Percentiles rank a stretch among this genome's conserved stretches.
Evolutionary conservation across 2,329 filamentous ascomycete species (phyloP).

Genomic region (Cladosporium austrohemisphaericum): DNA sequence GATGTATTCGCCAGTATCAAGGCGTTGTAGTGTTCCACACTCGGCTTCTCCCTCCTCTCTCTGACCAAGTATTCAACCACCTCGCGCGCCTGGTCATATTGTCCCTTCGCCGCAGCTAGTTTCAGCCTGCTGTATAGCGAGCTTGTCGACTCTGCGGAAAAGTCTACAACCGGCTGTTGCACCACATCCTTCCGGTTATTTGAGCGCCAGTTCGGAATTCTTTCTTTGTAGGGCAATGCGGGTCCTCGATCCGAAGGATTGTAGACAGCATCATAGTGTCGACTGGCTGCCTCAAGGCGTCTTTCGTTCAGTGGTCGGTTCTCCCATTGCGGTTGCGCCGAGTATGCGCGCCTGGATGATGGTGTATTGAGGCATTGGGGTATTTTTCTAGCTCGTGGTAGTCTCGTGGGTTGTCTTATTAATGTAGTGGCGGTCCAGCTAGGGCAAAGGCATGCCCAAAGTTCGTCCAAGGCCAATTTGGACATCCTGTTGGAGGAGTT

Average conservation of each 20-base stretch:
- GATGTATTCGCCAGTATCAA: slow-evolving; percentile 70
- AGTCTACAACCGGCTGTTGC: slow-evolving; percentile 1
- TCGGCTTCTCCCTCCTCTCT: slow-evolving; percentile 53
- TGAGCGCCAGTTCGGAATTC: background rate
- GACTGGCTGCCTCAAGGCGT: background rate
- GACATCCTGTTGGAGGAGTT: slow-evolving; percentile 2
- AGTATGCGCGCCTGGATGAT: slow-evolving; percentile 1
- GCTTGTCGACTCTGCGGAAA: slow-evolving; percentile 15
- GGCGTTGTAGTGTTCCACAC: slow-evolving; percentile 64
- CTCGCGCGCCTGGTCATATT: slow-evolving; percentile 39
- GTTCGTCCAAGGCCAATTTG: slow-evolving; percentile 9
- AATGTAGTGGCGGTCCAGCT: slow-evolving; percentile 11
- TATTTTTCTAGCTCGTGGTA: background rate
- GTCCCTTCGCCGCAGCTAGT: slow-evolving; percentile 36
- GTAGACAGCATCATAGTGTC: slow-evolving; percentile 1
- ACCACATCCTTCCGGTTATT: background rate
- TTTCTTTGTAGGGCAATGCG: background rate
- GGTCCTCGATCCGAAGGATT: background rate
- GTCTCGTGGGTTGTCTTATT: background rate
- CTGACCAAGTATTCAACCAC: slow-evolving; percentile 59
- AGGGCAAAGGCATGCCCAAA: slow-evolving; percentile 12
- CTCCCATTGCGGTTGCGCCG: slow-evolving; percentile 1
- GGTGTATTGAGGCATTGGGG: slow-evolving; percentile 9
- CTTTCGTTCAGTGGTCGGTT: background rate
- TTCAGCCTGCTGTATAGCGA: slow-evolving; percentile 50